A percentile compares a stretch with the other conserved stretches of the same genome.
Evolutionary conservation across 2,329 filamentous ascomycete species (phyloP).

Genomic region (Trichoderma koningii): DNA sequence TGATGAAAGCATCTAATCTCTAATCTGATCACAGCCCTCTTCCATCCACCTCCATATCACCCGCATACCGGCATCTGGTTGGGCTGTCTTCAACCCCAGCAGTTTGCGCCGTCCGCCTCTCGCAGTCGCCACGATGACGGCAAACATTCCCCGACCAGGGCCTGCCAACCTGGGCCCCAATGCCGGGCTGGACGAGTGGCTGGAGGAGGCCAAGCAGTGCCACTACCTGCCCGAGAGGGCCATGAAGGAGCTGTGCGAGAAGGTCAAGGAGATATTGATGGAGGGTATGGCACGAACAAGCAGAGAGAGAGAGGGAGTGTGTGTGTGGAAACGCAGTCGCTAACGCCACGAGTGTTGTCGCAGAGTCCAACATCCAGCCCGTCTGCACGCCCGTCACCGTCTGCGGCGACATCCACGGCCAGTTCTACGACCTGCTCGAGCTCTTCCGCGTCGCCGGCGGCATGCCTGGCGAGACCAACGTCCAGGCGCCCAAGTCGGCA

Average conservation of each 20-base stretch:
- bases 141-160: constrained; percentile 78
- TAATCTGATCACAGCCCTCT: neutral
- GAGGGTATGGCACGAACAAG: constrained; percentile 64
- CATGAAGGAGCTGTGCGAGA: constrained; percentile 99
- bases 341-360: constrained; percentile 4
- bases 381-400: constrained; percentile 94
- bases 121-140: constrained; percentile 38
- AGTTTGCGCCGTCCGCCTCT: constrained; percentile 30
- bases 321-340: neutral
- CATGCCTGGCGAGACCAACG: constrained; percentile 82
- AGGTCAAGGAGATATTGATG: constrained; percentile 98
- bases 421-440: constrained; percentile 97
- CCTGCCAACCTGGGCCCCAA: constrained; percentile 82
- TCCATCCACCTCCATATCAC: constrained; percentile 5
- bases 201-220: constrained; percentile 94
- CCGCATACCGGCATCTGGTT: constrained; percentile 21
- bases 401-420: constrained; percentile 96
- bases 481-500: constrained; percentile 67
- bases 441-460: constrained; percentile 95
- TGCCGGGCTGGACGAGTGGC: constrained; percentile 91
- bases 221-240: constrained; percentile 93
- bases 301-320: neutral
- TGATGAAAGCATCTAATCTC: constrained; percentile 22
- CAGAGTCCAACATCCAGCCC: constrained; percentile 98
- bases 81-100: constrained; percentile 22